Conservation (phyloP, 2,329 filamentous ascomycete species). For the Plectosphaerella plurivora region DNA sequence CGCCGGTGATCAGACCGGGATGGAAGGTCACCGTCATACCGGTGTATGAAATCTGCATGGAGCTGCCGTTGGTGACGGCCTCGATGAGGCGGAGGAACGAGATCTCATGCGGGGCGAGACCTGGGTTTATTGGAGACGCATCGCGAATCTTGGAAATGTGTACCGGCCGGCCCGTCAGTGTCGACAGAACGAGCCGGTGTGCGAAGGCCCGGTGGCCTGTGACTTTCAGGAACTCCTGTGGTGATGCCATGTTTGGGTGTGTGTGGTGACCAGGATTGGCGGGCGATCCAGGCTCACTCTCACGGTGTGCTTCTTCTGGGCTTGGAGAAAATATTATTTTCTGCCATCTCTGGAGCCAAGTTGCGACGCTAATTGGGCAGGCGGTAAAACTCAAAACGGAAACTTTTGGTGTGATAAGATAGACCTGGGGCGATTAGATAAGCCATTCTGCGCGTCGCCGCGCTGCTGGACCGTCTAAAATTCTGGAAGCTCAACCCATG, state of each 20-base stretch:
- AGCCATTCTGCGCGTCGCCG: constrained; percentile 1
- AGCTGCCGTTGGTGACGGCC: constrained; percentile 88
- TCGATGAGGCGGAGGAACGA: constrained; percentile 95
- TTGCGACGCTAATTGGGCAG: not conserved
- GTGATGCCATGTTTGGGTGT: constrained; percentile 33
- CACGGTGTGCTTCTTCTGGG: constrained; percentile 8
- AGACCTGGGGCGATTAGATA: constrained; percentile 9
- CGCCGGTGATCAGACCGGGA: constrained; percentile 87
- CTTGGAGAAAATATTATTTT: constrained; percentile 4
- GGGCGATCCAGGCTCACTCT: not conserved
- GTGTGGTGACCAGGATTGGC: constrained; percentile 26
- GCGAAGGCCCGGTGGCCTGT: constrained; percentile 80
- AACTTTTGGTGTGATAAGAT: not conserved
- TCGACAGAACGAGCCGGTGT: constrained; percentile 82
- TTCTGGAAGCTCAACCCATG: constrained; percentile 2
- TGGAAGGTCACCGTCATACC: constrained; percentile 91
- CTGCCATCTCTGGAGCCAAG: not conserved
- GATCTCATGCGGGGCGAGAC: constrained; percentile 87
- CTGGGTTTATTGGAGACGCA: constrained; percentile 78
- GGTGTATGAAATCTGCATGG: constrained; percentile 93
- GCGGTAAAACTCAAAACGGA: not conserved
- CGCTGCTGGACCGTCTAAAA: constrained; percentile 11
- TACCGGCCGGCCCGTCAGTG: constrained; percentile 81
- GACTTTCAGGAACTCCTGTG: constrained; percentile 64
- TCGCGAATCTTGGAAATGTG: constrained; percentile 94